These are phyloP conservation scores for slime mould (Dictyostelium discoideum) DNA, from an alignment of 78 protist genomes.

Conservation along the genomic window dicty_2.7 NC_007088.5:5250001-5250500, in stretches of 20 bases:
- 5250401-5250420: conserved; percentile 83
- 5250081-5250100: conserved; percentile 45
- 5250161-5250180: conserved; percentile 22
- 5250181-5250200: conserved; percentile 77
- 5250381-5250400: conserved; percentile 84
- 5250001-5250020: conserved; percentile 85
- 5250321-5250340: conserved; percentile 64
- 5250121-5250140: conserved; percentile 71
- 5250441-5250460: conserved; percentile 23
- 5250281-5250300: conserved; percentile 85
- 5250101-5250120: conserved; percentile 25
- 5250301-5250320: conserved; percentile 84
- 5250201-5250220: conserved; percentile 85
- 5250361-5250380: conserved; percentile 41
- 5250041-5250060: conserved; percentile 18
- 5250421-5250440: conserved; percentile 34
- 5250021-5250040: conserved; percentile 81
- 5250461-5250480: conserved; percentile 26
- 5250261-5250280: conserved; percentile 80
- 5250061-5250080: conserved; percentile 72
- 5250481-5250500: conserved; percentile 49
- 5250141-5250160: conserved; percentile 83
- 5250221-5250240: conserved; percentile 65
- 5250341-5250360: conserved; percentile 80
- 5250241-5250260: conserved; percentile 63